Conservation (phyloP, 768 basidiomycete species). For the Suillus clintonianus region DNA sequence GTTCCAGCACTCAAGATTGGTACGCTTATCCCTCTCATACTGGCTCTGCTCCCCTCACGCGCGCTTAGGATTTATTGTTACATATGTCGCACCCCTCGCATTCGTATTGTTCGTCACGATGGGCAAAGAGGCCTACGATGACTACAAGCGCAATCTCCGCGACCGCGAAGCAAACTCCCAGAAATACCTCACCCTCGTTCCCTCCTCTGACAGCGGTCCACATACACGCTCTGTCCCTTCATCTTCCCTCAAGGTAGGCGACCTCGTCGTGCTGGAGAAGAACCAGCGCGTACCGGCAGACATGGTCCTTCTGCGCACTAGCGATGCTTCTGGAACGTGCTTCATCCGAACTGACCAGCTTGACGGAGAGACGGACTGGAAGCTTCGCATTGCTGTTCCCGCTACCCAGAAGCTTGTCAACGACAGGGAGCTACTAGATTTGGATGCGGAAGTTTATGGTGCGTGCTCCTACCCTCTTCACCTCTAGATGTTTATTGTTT, state of each 20-base stretch:
- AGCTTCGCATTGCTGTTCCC: conserved; percentile 86
- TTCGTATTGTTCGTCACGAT: conserved; percentile 95
- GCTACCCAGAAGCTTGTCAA: conserved; percentile 73
- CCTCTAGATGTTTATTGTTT: conserved; percentile 7
- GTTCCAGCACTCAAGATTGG: conserved; percentile 95
- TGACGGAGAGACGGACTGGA: conserved; percentile 99
- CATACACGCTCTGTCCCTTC: conserved; percentile 81
- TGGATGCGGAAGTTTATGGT: conserved; percentile 93
- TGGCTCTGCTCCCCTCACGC: conserved; percentile 3
- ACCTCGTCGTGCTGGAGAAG: conserved; percentile 91
- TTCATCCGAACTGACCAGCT: conserved; percentile 98
- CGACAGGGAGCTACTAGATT: conserved; percentile 50
- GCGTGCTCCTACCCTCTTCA: conserved; percentile 20
- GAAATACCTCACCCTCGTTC: conserved; percentile 82
- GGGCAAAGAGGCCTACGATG: conserved; percentile 99
- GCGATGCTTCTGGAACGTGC: conserved; percentile 88
- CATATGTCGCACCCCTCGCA: conserved; percentile 94
- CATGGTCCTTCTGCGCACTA: conserved; percentile 84
- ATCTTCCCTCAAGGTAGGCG: conserved; percentile 86
- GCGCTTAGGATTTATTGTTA: conserved; percentile 82
- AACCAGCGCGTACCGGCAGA: conserved; percentile 97
- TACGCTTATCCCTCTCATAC: conserved; percentile 33
- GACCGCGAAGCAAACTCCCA: conserved; percentile 96
- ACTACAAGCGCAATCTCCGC: conserved; percentile 90
- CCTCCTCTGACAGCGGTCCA: conserved; percentile 42